These are phyloP conservation scores for Auricularia sp. DNA, from an alignment of 768 basidiomycete species.

Conservation along the genomic window DNA sequence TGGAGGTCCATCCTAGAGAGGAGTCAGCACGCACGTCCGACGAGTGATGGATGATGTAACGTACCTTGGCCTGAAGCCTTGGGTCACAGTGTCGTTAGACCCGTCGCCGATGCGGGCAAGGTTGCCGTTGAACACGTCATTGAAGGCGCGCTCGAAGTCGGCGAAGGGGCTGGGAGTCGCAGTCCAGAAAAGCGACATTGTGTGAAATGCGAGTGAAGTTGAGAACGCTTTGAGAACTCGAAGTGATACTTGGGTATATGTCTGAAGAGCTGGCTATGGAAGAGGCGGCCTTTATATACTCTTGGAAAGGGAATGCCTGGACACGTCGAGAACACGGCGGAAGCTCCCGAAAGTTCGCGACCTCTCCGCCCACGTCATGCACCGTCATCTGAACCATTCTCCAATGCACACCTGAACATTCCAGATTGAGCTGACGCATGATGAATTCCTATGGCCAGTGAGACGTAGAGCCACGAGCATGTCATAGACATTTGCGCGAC, in stretches of 20 bases:
- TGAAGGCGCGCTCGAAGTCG: slow-evolving; percentile 34
- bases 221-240: background rate
- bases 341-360: background rate
- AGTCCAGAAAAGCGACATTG: background rate
- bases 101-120: slow-evolving; percentile 10
- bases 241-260: background rate
- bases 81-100: background rate
- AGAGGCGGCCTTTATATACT: background rate
- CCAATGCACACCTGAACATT: no score
- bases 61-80: slow-evolving; percentile 19
- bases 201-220: background rate
- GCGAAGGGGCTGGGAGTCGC: slow-evolving; percentile 18
- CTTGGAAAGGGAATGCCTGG: no score
- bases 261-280: background rate
- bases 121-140: slow-evolving; percentile 25
- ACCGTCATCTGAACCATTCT: no score
- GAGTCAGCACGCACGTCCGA: background rate
- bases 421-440: no score
- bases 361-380: no score
- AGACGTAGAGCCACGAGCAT: background rate
- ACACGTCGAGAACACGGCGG: no score
- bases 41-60: background rate
- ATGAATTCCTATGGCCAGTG: no score
- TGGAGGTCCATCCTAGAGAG: slow-evolving; percentile 31
- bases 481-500: background rate